These are phyloP conservation scores for Truncatella angustata DNA, from an alignment of 2,329 filamentous ascomycete species.

Conservation along the genomic window DNA sequence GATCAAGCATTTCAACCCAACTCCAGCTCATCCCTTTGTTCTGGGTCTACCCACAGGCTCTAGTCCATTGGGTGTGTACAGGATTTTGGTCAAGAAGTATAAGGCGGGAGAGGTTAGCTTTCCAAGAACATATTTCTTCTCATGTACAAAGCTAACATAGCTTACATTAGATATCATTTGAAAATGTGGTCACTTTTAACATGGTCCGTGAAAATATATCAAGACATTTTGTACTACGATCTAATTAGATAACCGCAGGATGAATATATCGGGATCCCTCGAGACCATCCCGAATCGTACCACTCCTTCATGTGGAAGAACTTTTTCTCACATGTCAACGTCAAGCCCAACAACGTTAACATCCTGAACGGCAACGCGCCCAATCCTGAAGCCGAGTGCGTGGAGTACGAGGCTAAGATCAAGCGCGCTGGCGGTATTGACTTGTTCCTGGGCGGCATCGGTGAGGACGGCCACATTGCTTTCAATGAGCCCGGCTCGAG, in stretches of 20 bases:
- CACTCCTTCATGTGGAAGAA: constrained; percentile 93
- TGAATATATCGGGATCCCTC: constrained; percentile 81
- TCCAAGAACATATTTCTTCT: not conserved
- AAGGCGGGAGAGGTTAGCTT: constrained; percentile 58
- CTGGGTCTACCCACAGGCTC: constrained; percentile 82
- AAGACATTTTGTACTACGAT: not conserved
- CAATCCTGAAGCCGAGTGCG: constrained; percentile 74
- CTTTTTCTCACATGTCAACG: constrained; percentile 84
- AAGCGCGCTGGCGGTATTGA: constrained; percentile 74
- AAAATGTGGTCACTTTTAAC: constrained; percentile 88
- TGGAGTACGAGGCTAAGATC: constrained; percentile 77
- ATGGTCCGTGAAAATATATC: constrained; percentile 57
- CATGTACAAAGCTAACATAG: constrained; percentile 31
- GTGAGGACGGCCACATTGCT: constrained; percentile 83
- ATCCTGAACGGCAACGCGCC: constrained; percentile 79
- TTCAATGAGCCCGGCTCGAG: constrained; percentile 89
- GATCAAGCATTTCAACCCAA: constrained; percentile 75
- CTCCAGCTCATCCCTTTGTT: constrained; percentile 71
- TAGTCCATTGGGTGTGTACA: constrained; percentile 76
- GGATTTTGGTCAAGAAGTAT: constrained; percentile 68
- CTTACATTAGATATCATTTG: constrained; percentile 68
- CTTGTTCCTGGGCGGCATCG: constrained; percentile 81
- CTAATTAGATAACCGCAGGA: constrained; percentile 47
- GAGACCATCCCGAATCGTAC: constrained; percentile 82
- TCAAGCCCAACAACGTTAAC: constrained; percentile 78